phyloP scores from a whole-genome alignment of 2,329 filamentous ascomycete genomes.

The Cladosporium sp. region DNA sequence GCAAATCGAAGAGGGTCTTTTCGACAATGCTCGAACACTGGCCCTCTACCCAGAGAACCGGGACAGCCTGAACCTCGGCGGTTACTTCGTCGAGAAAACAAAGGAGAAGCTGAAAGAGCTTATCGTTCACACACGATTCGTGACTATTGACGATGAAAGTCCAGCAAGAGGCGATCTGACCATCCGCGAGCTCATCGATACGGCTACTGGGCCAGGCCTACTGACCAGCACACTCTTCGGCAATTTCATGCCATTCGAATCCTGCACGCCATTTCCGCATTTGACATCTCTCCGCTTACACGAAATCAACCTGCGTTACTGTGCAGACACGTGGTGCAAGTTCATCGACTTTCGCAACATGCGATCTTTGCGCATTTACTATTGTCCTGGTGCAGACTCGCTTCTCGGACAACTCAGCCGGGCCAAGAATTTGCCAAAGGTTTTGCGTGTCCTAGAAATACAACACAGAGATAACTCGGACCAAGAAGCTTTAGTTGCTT shows the following conservation, averaged over 20 bases:
- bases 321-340: slow-evolving; percentile 46
- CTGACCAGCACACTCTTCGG: slow-evolving; percentile 44
- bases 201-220: slow-evolving; percentile 43
- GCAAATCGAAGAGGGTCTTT: slow-evolving; percentile 36
- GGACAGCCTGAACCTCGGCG: slow-evolving; percentile 42
- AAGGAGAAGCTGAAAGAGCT: slow-evolving; percentile 41
- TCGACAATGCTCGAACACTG: slow-evolving; percentile 40
- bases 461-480: slow-evolving; percentile 47
- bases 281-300: slow-evolving; percentile 44
- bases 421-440: slow-evolving; percentile 40
- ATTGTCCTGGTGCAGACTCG: slow-evolving; percentile 44
- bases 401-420: slow-evolving; percentile 46
- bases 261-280: slow-evolving; percentile 40
- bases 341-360: slow-evolving; percentile 43
- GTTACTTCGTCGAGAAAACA: slow-evolving; percentile 40
- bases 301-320: slow-evolving; percentile 43
- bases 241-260: slow-evolving; percentile 45
- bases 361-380: slow-evolving; percentile 40
- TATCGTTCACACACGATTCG: slow-evolving; percentile 45
- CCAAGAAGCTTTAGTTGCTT: slow-evolving; percentile 42
- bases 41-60: slow-evolving; percentile 45
- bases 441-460: slow-evolving; percentile 42
- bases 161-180: slow-evolving; percentile 21
- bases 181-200: slow-evolving; percentile 43
- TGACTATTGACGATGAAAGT: slow-evolving; percentile 32